Conservation (phyloP, 768 basidiomycete species). For the Rhodotorula graminis region DNA sequence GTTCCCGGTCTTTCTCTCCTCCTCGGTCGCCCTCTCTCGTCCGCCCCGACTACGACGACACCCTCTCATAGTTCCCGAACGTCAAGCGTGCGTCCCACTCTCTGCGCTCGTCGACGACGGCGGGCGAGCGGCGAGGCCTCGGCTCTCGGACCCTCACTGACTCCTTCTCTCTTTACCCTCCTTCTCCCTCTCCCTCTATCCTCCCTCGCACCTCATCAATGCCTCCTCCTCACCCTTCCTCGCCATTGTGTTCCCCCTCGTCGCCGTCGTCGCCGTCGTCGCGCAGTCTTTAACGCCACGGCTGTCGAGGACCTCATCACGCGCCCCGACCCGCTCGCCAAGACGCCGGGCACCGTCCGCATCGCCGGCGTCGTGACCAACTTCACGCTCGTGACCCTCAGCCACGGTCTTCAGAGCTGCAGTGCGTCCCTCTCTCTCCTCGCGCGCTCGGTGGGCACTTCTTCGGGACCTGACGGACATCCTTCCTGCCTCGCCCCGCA, state of each 20-base stretch:
- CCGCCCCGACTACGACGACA: not conserved
- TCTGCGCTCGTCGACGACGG: too few relatives aligned
- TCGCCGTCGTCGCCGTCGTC: too few relatives aligned
- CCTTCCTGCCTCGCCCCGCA: conserved; percentile 40
- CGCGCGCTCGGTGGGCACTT: too few relatives aligned
- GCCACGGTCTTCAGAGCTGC: conserved; percentile 53
- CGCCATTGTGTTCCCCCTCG: too few relatives aligned
- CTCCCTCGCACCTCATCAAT: not conserved
- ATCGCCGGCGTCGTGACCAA: conserved; percentile 58
- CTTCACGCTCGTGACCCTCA: conserved; percentile 47
- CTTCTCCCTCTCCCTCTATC: too few relatives aligned
- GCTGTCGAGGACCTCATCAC: conserved; percentile 76
- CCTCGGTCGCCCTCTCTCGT: not conserved
- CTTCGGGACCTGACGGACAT: too few relatives aligned
- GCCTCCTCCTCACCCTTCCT: not conserved
- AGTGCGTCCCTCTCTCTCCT: not conserved
- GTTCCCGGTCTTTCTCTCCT: too few relatives aligned
- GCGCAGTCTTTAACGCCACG: conserved; percentile 49
- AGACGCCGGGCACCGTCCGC: conserved; percentile 48
- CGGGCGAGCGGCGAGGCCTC: too few relatives aligned
- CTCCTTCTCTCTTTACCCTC: too few relatives aligned
- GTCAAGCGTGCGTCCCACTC: conserved; percentile 31
- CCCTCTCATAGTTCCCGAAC: conserved; percentile 34
- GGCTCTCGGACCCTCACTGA: too few relatives aligned
- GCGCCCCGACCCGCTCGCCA: conserved; percentile 51